Evolutionary conservation across 129 eudicot species (phyloP), one percentile per base, ranked within the genome.

Genomic region (Silybum marianum): DNA sequence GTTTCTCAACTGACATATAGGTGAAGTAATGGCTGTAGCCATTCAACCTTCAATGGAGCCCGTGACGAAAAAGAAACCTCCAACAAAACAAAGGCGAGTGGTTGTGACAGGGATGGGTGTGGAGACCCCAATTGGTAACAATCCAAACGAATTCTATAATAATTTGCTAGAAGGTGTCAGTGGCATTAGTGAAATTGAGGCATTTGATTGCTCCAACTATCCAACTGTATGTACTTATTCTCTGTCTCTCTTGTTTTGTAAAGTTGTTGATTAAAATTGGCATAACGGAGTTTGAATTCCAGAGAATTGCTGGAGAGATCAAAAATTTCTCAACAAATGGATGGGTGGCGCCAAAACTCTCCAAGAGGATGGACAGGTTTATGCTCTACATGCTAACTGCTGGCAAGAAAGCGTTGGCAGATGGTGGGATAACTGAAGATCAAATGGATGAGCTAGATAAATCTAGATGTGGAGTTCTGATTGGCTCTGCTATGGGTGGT

Each of bases 341-440:
- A 63, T 94, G 90, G 96, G 94, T 94, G 77, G 92, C 92, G 36
- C 98, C 98, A 4, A 94, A 94, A 83, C 91, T 94, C 39, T 89
- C 98, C 46, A 94, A 88, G 72, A 86, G 97, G 80, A 89, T 90
- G 96, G 98, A 94, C 84, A 92, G 84, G 81, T 94, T 94, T 84
- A 94, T 94, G 98, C 95, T 94, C 60, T 94, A 94, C 92, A 90
- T 94, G 97, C 90, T 94, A 18, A 94, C 97, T 32, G 98, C 98
- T 26, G 98, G 98, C 23, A 94, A 94, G 90, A 94, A 92, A 84
- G 98, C 98, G 8, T 84, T 94, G 82, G 97, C 90, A 28, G 92
- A 94, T 90, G 88, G 77, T 51, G 98, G 98, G 40, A 70, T 94
- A 60, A 86, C 97, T 23, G 88, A 90, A 62, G 90, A 94, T 58